Base-by-base conservation (phyloP, 2,329 filamentous ascomycete species). In the Furcasterigmium sp. region DNA sequence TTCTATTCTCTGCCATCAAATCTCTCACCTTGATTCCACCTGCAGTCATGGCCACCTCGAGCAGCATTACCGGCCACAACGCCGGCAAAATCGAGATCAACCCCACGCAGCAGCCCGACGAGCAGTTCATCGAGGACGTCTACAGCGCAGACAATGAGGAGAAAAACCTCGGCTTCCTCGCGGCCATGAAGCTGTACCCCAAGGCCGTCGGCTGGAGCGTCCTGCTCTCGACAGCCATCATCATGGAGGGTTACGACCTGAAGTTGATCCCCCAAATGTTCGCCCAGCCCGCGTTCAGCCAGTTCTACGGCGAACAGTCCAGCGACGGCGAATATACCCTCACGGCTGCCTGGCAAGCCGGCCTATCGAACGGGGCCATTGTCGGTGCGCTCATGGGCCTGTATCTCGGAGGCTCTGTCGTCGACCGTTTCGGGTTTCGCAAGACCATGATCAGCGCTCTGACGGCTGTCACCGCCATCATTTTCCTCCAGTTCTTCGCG, bases 211-310 rank as follows among this genome's bases (percentile, higher is more conserved):
- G 35, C 30, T 55, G 53, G 53, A 51, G 47, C 23, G 19, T 55
- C 17, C 35, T 50, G 18, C 45, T 56, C 19, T 53, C 58, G 15
- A 41, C 45, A 2, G 40, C 40, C 8, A 45, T 52, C 11, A 43
- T 54, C 37, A 56, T 62, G 26, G 37, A 49, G 2, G 59, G 54
- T 17, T 61, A 72, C 46, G 71, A 73, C 45, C 53, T 53, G 3
- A 58, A 53, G 10, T 42, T 61, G 1, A 60, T 69, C 20, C 61
- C 54, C 11, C 60, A 56, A 14, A 56, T 64, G 42, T 63, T 55
- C 42, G 61, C 52, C 17, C 60, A 59, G 49, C 57, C 36, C n/a
- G 58, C 18, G 52, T 61, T 47, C 46, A 48, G 39, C 10, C 52
- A 38, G 47, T 52, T 29, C 23, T 67, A 60, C 41, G 62, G 62